Conservation (phyloP, 169 alveolate genomes). For the Theileria sp. region DNA sequence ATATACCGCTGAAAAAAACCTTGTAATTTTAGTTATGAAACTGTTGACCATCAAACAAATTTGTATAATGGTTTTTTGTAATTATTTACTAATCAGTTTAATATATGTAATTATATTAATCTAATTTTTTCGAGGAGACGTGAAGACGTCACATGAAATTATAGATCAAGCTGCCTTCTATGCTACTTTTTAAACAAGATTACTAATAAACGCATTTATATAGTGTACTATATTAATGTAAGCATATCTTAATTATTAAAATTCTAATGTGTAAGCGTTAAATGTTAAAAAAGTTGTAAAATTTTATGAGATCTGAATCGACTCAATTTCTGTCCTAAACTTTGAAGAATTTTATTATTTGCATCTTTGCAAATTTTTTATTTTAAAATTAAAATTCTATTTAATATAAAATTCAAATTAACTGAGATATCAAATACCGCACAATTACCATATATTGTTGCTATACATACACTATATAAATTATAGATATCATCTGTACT, state of each 20-base stretch:
- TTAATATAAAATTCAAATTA: not conserved
- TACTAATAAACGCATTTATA: not conserved
- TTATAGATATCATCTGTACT: not conserved
- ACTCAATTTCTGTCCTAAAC: not conserved
- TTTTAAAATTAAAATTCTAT: too few relatives aligned
- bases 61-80: constrained; percentile 1
- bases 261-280: not conserved
- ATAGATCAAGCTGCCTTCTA: constrained; percentile 6
- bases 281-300: not conserved
- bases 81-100: not conserved
- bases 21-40: not conserved
- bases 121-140: constrained; percentile 7
- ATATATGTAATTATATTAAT: not conserved
- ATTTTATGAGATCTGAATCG: not conserved
- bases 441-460: not conserved
- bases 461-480: not conserved
- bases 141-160: not conserved
- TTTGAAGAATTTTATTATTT: too few relatives aligned
- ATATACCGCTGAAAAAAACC: not conserved
- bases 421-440: not conserved
- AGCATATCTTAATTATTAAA: not conserved
- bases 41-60: not conserved
- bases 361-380: not conserved
- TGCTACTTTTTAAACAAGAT: not conserved
- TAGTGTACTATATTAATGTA: not conserved